Evolutionary conservation across 2,329 filamentous ascomycete species (phyloP), one percentile per base, ranked within the genome.

Genomic region (Cladophialophora yegresii): DNA sequence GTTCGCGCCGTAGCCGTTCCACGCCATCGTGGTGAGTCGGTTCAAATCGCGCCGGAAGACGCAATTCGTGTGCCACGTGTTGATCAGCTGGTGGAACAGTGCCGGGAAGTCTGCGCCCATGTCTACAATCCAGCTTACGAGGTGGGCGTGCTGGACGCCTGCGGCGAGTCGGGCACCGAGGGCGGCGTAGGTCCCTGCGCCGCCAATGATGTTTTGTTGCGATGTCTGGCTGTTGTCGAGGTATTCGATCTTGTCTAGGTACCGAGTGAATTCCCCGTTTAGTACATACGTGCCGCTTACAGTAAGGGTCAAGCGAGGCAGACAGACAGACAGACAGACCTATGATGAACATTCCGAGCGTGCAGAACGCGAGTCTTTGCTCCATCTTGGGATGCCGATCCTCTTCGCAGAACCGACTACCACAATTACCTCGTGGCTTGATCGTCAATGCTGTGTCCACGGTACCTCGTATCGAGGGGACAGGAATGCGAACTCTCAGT

Each of bases 101-200:
- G 80, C 68, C 0, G 93, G 93, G 70, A 98, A 98, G 77, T 98
- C 95, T 16, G 86, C 89, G 32, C 95, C 95, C 72, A 87, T 85
- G 77, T 99, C 93, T 50, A 98, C 86, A 67, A 98, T 88, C 93
- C 93, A 98, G 68, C 91, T 92, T 5, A 98, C 86, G 2, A 84
- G 83, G 43, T 80, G 82, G 23, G 91, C 90, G 53, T 82, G 71
- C 2, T 87, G 83, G 33, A 82, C 79, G 2, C 91, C 90, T 4
- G 92, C 93, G 75, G 96, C 89, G 55, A 99, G 82, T 33, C 95
- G 90, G 20, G 95, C 95, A 22, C 95, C 95, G 6, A 98, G 81
- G 7, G 92, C 92, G 8, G 90, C 89, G 76, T 91, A 98, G 2
- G 92, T 85, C 28, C 93, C 95, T 30, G 90, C 95, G 26, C 95